Evolutionary conservation across 73 alveolate species (phyloP).

Genomic region (Tetrahymena elliotti): DNA sequence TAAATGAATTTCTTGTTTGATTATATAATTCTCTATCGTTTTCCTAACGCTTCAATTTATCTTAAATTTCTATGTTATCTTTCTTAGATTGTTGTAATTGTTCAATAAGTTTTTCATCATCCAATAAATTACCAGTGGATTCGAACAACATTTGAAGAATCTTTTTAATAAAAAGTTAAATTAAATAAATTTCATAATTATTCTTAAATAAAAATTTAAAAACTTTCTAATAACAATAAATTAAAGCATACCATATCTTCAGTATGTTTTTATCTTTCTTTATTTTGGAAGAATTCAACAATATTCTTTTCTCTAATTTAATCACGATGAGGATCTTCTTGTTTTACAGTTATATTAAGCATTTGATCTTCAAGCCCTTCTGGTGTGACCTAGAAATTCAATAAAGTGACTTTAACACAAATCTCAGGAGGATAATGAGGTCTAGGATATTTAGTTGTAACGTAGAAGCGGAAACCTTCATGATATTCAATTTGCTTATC

Average conservation of each 20-base stretch:
- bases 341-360: conserved; percentile 43
- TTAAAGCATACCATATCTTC: conserved; percentile 22
- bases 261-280: conserved; percentile 23
- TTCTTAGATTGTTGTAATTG: conserved; percentile 68
- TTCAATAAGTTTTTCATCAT: conserved; percentile 70
- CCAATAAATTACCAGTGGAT: conserved; percentile 60
- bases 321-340: conserved; percentile 52
- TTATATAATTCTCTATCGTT: conserved; percentile 50
- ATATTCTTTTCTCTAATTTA: conserved; percentile 58
- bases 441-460: conserved; percentile 98
- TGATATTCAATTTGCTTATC: conserved; percentile 83
- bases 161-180: neutral
- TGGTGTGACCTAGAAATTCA: conserved; percentile 97
- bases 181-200: too few species aligned
- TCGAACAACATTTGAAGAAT: conserved; percentile 31
- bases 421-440: conserved; percentile 99
- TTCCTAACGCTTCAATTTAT: conserved; percentile 53
- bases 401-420: conserved; percentile 95
- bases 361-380: conserved; percentile 89
- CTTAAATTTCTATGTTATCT: conserved; percentile 50
- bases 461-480: conserved; percentile 85
- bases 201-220: too few species aligned
- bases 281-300: conserved; percentile 48
- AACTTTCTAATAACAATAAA: neutral
- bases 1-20: conserved; percentile 48